A percentile compares a stretch with the other conserved stretches of the same genome.
These are phyloP conservation scores for Blyttiomyces sp. DNA, from an alignment of 371 early-diverging fungal species.

Conservation along the genomic window DNA sequence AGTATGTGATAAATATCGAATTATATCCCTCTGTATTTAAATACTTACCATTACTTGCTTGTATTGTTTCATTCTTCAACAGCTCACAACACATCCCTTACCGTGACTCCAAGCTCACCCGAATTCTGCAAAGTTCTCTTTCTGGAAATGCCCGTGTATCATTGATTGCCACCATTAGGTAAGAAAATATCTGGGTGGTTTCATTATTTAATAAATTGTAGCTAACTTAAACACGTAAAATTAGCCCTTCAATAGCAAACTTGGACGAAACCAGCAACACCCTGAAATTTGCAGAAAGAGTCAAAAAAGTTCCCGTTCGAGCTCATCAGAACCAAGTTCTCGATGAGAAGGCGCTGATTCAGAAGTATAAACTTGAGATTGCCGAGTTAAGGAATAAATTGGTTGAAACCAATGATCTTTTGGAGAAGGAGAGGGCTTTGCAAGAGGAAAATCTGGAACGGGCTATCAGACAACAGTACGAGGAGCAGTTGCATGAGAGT, in stretches of 20 bases:
- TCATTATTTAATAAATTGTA: not conserved
- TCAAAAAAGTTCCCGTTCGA: slow-evolving; percentile 64
- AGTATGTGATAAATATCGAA: not conserved
- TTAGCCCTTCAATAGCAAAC: slow-evolving; percentile 55
- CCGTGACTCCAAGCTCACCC: slow-evolving; percentile 88
- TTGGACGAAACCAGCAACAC: slow-evolving; percentile 80
- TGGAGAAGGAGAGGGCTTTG: slow-evolving; percentile 42
- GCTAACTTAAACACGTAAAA: not conserved
- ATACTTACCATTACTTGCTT: slow-evolving; percentile 8
- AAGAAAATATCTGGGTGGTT: not conserved
- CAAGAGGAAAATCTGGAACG: slow-evolving; percentile 13
- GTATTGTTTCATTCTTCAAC: not conserved
- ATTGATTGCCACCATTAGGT: slow-evolving; percentile 72
- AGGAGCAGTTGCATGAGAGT: slow-evolving; percentile 72
- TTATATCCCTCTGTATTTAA: not conserved
- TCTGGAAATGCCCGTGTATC: slow-evolving; percentile 73
- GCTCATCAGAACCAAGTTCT: slow-evolving; percentile 69
- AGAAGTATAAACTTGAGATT: slow-evolving; percentile 81
- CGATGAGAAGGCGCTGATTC: slow-evolving; percentile 82
- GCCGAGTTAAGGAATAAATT: slow-evolving; percentile 77
- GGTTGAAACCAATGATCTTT: slow-evolving; percentile 32
- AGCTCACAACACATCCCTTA: slow-evolving; percentile 72
- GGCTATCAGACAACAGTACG: slow-evolving; percentile 51
- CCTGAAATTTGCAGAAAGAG: slow-evolving; percentile 81
- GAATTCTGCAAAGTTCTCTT: slow-evolving; percentile 79